Percentiles rank a stretch among this genome's conserved stretches.
Conservation (phyloP, 257 asterid genomes). For the Fraxinus americana region DNA sequence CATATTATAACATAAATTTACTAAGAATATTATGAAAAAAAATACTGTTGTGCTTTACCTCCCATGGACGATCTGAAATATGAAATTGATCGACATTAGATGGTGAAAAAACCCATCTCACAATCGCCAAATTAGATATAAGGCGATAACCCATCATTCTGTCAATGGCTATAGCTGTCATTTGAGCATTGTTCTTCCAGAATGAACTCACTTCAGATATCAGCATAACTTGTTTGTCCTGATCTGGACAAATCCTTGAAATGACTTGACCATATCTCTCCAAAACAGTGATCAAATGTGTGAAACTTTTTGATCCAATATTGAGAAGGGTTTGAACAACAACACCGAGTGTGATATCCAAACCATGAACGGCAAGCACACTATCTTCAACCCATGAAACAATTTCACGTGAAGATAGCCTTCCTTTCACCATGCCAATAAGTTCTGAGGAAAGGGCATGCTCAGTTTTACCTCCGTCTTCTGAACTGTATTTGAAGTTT, state of each 20-base stretch:
- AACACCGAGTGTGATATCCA: slow-evolving; percentile 72
- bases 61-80: slow-evolving; percentile 92
- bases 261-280: slow-evolving; percentile 96
- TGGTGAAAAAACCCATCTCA: slow-evolving; percentile 90
- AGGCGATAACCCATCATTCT: slow-evolving; percentile 99
- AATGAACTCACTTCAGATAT: slow-evolving; percentile 82
- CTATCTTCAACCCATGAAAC: slow-evolving; percentile 82
- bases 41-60: slow-evolving; percentile 46
- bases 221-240: slow-evolving; percentile 85
- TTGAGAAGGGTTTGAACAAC: slow-evolving; percentile 88
- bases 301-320: slow-evolving; percentile 94
- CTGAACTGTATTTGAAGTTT: slow-evolving; percentile 65
- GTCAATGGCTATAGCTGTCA: slow-evolving; percentile 91
- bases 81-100: slow-evolving; percentile 74
- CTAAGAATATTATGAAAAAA: neutral
- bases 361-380: slow-evolving; percentile 75
- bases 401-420: slow-evolving; percentile 59
- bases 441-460: slow-evolving; percentile 73
- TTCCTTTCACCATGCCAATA: slow-evolving; percentile 81
- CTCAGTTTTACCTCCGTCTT: slow-evolving; percentile 73
- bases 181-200: slow-evolving; percentile 88
- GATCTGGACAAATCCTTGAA: slow-evolving; percentile 76
- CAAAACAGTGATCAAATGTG: slow-evolving; percentile 93
- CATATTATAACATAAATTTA: neutral
- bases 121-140: slow-evolving; percentile 86